phyloP scores from a whole-genome alignment of 2,329 filamentous ascomycete species.

The Chrysoporthe deuterocubensis region DNA sequence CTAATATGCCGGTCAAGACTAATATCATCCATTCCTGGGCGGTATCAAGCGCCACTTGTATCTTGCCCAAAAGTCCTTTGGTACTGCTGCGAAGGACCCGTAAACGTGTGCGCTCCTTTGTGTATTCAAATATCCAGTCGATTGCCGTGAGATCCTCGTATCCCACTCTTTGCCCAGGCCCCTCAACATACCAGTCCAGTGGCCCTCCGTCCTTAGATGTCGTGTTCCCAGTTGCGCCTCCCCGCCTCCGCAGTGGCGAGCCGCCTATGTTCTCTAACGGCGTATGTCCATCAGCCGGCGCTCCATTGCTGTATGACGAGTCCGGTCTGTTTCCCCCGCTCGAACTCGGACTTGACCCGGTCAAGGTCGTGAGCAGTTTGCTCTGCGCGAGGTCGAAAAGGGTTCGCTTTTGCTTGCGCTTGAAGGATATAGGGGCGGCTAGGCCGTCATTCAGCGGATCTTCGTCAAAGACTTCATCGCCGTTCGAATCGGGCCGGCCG shows the following conservation, averaged over 20 bases:
- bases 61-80: slow-evolving; percentile 72
- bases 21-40: slow-evolving; percentile 93
- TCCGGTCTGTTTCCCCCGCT: slow-evolving; percentile 13
- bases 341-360: slow-evolving; percentile 35
- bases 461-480: slow-evolving; percentile 51
- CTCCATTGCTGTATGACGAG: slow-evolving; percentile 8
- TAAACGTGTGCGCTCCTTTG: slow-evolving; percentile 88
- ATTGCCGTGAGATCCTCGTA: slow-evolving; percentile 98
- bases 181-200: slow-evolving; percentile 87
- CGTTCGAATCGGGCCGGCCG: slow-evolving; percentile 37
- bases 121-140: slow-evolving; percentile 99
- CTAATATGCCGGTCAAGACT: slow-evolving; percentile 80
- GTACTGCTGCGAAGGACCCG: slow-evolving; percentile 74
- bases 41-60: slow-evolving; percentile 76
- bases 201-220: slow-evolving; percentile 52
- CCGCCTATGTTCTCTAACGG: slow-evolving; percentile 13
- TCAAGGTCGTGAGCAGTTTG: slow-evolving; percentile 54
- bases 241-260: slow-evolving; percentile 23
- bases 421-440: slow-evolving; percentile 67
- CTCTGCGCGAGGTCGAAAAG: slow-evolving; percentile 45
- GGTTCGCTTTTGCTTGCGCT: slow-evolving; percentile 65
- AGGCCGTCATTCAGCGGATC: slow-evolving; percentile 59
- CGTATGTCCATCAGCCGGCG: slow-evolving; percentile 13
- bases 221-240: slow-evolving; percentile 15
- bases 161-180: slow-evolving; percentile 84